These are phyloP conservation scores for Tuber borchii DNA, from an alignment of 495 filamentous ascomycete genomes.

Conservation along the genomic window DNA sequence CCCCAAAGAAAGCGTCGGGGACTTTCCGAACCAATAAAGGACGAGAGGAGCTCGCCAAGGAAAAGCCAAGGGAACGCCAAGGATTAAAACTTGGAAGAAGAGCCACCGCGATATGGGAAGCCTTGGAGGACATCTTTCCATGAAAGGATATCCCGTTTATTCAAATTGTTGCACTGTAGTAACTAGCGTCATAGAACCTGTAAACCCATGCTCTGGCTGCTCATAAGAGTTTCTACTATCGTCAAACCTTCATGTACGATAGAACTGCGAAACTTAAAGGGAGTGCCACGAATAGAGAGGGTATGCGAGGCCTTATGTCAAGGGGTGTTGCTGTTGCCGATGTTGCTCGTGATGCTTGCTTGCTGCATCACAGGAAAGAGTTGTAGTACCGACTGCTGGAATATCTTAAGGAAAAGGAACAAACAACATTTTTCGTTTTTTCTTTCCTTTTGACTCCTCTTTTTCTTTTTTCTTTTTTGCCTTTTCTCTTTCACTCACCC, in stretches of 20 bases:
- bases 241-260: background rate
- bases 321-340: background rate
- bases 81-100: background rate
- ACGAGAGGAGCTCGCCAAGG: background rate
- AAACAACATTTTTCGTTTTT: background rate
- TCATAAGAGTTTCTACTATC: background rate
- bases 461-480: conserved; percentile 13
- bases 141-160: background rate
- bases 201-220: background rate
- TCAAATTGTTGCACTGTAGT: background rate
- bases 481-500: background rate
- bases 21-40: background rate
- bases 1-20: background rate
- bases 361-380: background rate
- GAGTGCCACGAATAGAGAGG: background rate
- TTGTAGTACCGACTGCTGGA: background rate
- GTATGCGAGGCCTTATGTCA: background rate
- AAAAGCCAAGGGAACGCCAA: background rate
- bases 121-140: background rate
- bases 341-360: background rate
- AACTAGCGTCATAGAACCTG: background rate
- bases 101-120: background rate
- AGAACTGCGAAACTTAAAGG: background rate
- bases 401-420: background rate
- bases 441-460: conserved; percentile 15